Evolutionary conservation across 108 stramenopile genomes (phyloP).

Genomic region (Skeletonema menzelii): DNA sequence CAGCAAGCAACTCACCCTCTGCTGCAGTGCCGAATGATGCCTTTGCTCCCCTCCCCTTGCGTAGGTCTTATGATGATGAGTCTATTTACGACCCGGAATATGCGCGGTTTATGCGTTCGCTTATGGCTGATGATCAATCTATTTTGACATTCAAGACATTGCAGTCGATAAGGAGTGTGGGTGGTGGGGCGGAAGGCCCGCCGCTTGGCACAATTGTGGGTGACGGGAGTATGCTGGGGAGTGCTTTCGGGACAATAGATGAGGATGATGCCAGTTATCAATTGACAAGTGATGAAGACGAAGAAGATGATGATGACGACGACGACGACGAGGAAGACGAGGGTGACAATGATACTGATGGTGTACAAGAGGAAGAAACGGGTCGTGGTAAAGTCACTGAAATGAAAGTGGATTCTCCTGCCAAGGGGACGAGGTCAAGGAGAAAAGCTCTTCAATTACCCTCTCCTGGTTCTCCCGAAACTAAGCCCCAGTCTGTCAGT

Average conservation of each 20-base stretch:
- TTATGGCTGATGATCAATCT: conserved; percentile 32
- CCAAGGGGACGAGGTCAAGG: conserved; percentile 2
- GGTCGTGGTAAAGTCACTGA: conserved; percentile 2
- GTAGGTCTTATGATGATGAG: conserved; percentile 5
- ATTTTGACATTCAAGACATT: conserved; percentile 34
- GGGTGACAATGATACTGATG: conserved; percentile 11
- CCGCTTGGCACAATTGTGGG: conserved; percentile 22
- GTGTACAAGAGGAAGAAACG: background rate
- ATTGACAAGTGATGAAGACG: conserved; percentile 47
- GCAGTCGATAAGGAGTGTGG: conserved; percentile 6
- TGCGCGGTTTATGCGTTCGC: conserved; percentile 38
- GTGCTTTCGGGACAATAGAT: conserved; percentile 10
- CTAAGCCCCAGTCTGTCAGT: background rate
- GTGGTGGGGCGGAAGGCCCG: background rate
- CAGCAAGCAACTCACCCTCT: background rate
- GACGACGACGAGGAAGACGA: conserved; percentile 36
- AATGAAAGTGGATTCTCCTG: background rate
- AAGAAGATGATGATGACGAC: conserved; percentile 41
- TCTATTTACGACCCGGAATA: conserved; percentile 19
- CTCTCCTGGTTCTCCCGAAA: background rate
- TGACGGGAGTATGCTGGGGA: conserved; percentile 8
- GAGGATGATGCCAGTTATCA: conserved; percentile 47
- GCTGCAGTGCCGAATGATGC: conserved; percentile 1
- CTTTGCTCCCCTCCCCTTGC: conserved; percentile 3
- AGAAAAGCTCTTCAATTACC: background rate